These are phyloP conservation scores for Leccinum incarnatum DNA, from an alignment of 768 basidiomycete species.

Conservation along the genomic window DNA sequence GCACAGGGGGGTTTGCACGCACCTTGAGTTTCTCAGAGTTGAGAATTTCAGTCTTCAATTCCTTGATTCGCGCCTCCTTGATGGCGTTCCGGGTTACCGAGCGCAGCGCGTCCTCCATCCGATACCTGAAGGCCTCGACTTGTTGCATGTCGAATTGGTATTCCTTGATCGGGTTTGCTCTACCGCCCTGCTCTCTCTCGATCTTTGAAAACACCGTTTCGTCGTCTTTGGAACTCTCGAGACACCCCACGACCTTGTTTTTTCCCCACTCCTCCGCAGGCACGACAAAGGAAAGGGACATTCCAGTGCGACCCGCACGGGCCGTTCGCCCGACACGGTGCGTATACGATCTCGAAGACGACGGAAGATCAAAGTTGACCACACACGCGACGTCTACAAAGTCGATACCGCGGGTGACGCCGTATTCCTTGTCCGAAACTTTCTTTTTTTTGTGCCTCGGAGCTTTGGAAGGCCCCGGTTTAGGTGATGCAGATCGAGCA, in stretches of 20 bases:
- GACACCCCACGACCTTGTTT: conserved; percentile 66
- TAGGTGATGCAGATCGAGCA: conserved; percentile 48
- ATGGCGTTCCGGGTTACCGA: conserved; percentile 84
- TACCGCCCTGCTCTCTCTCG: conserved; percentile 65
- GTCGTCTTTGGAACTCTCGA: conserved; percentile 71
- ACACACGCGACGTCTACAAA: conserved; percentile 97
- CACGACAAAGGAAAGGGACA: conserved; percentile 88
- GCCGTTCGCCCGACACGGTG: conserved; percentile 97
- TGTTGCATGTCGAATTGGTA: conserved; percentile 95
- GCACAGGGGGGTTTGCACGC: conserved; percentile 13
- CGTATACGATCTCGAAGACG: conserved; percentile 82
- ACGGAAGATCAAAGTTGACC: conserved; percentile 97
- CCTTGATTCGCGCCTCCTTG: conserved; percentile 89
- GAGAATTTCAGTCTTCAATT: conserved; percentile 88
- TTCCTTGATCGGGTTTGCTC: conserved; percentile 65
- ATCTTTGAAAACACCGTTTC: conserved; percentile 66
- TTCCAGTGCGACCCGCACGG: conserved; percentile 90
- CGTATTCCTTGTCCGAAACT: conserved; percentile 72
- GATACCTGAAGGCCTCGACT: conserved; percentile 95
- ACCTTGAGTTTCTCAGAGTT: conserved; percentile 98
- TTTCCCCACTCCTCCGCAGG: conserved; percentile 65
- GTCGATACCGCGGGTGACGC: conserved; percentile 93
- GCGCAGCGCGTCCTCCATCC: conserved; percentile 95
- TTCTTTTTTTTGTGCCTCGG: conserved; percentile 53
- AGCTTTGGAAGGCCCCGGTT: conserved; percentile 37